Percentiles rank a stretch among this genome's conserved stretches.
phyloP scores from a whole-genome alignment of 2,329 filamentous ascomycete genomes.

The Corniculantispora saksenae region DNA sequence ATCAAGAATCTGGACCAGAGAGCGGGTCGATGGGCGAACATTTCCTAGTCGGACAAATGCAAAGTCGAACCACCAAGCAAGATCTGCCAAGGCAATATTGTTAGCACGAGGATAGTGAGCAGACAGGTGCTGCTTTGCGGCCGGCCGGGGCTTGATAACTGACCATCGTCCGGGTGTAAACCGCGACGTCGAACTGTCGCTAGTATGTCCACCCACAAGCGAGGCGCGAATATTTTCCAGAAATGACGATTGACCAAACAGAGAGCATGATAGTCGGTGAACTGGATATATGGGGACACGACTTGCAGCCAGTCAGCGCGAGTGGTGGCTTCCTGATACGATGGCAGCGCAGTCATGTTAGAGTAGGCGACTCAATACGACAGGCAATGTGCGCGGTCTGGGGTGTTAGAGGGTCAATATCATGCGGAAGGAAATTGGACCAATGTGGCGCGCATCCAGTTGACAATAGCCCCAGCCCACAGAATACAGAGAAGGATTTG shows the following conservation, averaged over 20 bases:
- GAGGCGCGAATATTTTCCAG: conserved; percentile 51
- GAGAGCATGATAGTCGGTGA: conserved; percentile 44
- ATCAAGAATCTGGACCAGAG: conserved; percentile 50
- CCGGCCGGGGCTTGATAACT: conserved; percentile 24
- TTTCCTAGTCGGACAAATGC: conserved; percentile 40
- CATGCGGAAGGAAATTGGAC: neutral
- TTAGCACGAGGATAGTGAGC: neutral
- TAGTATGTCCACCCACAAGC: conserved; percentile 54
- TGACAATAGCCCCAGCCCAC: neutral
- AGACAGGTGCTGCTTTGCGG: neutral
- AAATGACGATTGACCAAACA: conserved; percentile 52
- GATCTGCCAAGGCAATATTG: conserved; percentile 37
- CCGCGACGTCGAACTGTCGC: conserved; percentile 39
- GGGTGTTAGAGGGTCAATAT: neutral
- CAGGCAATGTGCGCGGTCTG: neutral
- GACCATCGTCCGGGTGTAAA: conserved; percentile 48
- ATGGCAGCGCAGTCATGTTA: conserved; percentile 44
- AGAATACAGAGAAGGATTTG: neutral
- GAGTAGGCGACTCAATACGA: neutral
- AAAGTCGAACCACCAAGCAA: conserved; percentile 51
- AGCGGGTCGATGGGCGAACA: conserved; percentile 41
- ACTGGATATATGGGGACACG: conserved; percentile 45
- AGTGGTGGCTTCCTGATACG: conserved; percentile 53
- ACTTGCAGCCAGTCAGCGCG: conserved; percentile 51
- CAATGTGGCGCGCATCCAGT: neutral